Evolutionary conservation across 352 stramenopile species (phyloP), one percentile per base, ranked within the genome.

Genomic region (Phytopythium montanum): DNA sequence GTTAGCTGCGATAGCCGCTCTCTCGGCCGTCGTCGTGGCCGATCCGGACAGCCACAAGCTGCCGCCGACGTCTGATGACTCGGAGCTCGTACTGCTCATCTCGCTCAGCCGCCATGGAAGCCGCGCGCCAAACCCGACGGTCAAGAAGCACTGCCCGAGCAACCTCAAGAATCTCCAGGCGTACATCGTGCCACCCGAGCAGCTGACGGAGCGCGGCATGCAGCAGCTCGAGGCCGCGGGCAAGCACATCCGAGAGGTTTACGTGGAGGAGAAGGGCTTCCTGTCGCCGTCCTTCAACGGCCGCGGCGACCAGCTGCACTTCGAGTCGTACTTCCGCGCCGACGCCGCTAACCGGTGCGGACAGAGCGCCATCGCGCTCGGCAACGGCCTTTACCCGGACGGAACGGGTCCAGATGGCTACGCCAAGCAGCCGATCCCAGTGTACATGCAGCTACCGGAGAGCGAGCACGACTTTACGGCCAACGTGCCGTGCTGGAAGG

Each of bases 391-490:
- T 10, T 92, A 92, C 53, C 82, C 82, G 0, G 75, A 89, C 16
- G 80, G 80, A 26, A 90, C 79, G 0, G 78, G 82, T 0, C 79
- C 78, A 0, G 72, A 76, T 2, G 82, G 78, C 0, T 90, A 85
- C 55, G 44, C 57, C 7, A 76, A 75, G 48, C 82, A 92, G 61
- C 79, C 79, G 1, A 88, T 92, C 49, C 78, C 82, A 0, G 70
- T 92, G 34, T 92, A 76, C 69, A 92, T 92, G 82, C 82, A 92
- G 57, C 60, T 92, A 0, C 74, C 63, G n/a, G 74, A 92, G 76
- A 92, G 84, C 51, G 82, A 92, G 42, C 80, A 87, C 59, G 82
- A 92, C 56, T 92, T 92, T 58, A 88, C 80, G 1, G 82, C 82
- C 6, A 87, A 85, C 50, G 76, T 70, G 5, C 80, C 80, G 6